Conservation (phyloP, 1,284 basidiomycete genomes). For the Microbotryomycetes sp. region DNA sequence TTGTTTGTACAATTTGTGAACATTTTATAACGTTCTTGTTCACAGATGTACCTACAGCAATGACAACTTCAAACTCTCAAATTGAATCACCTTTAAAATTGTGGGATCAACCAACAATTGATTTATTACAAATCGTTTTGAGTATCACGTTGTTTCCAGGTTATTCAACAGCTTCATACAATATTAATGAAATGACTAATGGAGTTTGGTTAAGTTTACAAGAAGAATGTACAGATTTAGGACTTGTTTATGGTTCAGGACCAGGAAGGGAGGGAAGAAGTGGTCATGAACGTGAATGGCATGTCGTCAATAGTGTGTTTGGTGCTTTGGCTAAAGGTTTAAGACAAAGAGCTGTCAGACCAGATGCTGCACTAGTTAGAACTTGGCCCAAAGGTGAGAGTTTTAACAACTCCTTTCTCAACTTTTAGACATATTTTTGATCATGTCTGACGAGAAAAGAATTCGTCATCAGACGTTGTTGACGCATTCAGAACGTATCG, state of each 20-base stretch:
- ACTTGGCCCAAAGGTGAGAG: conserved; percentile 34
- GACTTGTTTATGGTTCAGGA: conserved; percentile 29
- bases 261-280: conserved; percentile 24
- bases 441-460: too few relatives aligned
- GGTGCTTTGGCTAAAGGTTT: conserved; percentile 30
- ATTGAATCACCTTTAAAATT: background rate
- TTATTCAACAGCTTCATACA: conserved; percentile 31
- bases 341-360: conserved; percentile 28
- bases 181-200: conserved; percentile 29
- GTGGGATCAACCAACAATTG: conserved; percentile 6
- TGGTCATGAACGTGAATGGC: conserved; percentile 28
- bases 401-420: too few relatives aligned
- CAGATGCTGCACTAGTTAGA: conserved; percentile 15
- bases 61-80: conserved; percentile 8
- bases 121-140: conserved; percentile 33
- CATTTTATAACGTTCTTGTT: conserved; percentile 28
- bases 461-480: conserved; percentile 20
- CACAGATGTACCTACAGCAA: conserved; percentile 2
- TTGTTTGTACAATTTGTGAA: conserved; percentile 20
- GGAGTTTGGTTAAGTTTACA: conserved; percentile 37
- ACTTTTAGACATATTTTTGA: background rate
- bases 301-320: conserved; percentile 33
- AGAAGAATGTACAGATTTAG: conserved; percentile 36
- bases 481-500: conserved; percentile 35
- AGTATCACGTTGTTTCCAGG: conserved; percentile 35